phyloP scores from a whole-genome alignment of 179 eudicot species.

The Beta corolliflora region DNA sequence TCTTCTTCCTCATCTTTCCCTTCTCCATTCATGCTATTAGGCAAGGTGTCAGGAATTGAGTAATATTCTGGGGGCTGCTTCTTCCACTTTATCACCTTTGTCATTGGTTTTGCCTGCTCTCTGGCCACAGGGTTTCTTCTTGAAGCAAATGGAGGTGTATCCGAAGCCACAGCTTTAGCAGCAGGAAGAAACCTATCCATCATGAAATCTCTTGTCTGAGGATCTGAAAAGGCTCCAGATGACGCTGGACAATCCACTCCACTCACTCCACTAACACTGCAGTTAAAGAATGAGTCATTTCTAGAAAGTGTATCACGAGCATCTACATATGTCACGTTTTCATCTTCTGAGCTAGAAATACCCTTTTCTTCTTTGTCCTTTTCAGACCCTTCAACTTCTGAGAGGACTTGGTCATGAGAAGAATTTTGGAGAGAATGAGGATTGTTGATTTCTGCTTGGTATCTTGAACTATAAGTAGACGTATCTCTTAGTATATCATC shows the following conservation, averaged over 20 bases:
- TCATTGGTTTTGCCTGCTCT: constrained; percentile 37
- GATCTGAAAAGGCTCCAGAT: constrained; percentile 45
- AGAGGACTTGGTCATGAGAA: constrained; percentile 29
- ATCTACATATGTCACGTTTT: constrained; percentile 56
- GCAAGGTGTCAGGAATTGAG: constrained; percentile 40
- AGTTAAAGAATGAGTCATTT: constrained; percentile 60
- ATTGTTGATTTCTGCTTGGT: constrained; percentile 26
- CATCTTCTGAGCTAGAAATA: constrained; percentile 49
- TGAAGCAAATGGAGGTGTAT: constrained; percentile 56
- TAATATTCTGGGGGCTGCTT: constrained; percentile 34
- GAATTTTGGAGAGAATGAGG: constrained; percentile 20
- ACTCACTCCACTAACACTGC: constrained; percentile 68
- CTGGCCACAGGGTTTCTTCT: constrained; percentile 41
- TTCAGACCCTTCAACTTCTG: constrained; percentile 33
- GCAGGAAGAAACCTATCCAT: constrained; percentile 90
- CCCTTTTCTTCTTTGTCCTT: constrained; percentile 35
- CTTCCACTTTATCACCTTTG: constrained; percentile 35
- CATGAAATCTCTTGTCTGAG: constrained; percentile 63
- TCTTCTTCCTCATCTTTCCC: constrained; percentile 35
- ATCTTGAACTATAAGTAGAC: constrained; percentile 17
- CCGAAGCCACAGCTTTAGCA: constrained; percentile 75
- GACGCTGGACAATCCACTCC: constrained; percentile 47
- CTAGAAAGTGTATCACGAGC: constrained; percentile 72
- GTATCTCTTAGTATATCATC: constrained; percentile 30
- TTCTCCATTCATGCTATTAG: constrained; percentile 28